phyloP scores from a whole-genome alignment of 768 basidiomycete genomes.

The Ephemerocybe angulata region DNA sequence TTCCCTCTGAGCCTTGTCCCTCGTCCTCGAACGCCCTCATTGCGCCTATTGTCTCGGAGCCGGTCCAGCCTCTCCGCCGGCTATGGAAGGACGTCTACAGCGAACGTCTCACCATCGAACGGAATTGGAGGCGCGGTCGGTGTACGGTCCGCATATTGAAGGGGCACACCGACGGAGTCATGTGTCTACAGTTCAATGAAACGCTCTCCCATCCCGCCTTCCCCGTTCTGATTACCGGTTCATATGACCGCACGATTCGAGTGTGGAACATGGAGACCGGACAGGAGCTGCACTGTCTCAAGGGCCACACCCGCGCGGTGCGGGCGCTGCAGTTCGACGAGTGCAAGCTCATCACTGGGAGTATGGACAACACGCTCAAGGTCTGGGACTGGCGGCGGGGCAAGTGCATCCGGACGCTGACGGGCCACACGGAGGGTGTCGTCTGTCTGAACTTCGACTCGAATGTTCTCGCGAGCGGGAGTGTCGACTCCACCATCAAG shows the following conservation, averaged over 20 bases:
- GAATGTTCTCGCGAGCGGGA: conserved; percentile 88
- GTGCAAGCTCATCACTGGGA: conserved; percentile 90
- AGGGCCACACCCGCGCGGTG: conserved; percentile 90
- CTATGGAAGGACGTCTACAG: conserved; percentile 99
- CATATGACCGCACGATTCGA: conserved; percentile 90
- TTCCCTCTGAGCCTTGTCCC: conserved; percentile 13
- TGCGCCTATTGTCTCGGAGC: conserved; percentile 29
- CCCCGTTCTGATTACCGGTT: conserved; percentile 95
- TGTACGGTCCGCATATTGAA: conserved; percentile 81
- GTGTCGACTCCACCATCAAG: conserved; percentile 91
- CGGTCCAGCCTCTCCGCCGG: conserved; percentile 53
- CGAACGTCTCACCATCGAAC: conserved; percentile 92
- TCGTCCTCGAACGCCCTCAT: conserved; percentile 15
- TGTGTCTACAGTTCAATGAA: conserved; percentile 95
- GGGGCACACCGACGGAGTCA: conserved; percentile 94
- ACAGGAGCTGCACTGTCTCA: conserved; percentile 73
- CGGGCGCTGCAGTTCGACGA: conserved; percentile 94
- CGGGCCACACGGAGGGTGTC: conserved; percentile 89
- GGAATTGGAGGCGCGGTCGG: conserved; percentile 95
- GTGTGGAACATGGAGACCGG: conserved; percentile 98
- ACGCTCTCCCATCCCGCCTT: conserved; percentile 77
- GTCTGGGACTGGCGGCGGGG: conserved; percentile 97
- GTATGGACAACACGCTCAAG: conserved; percentile 93
- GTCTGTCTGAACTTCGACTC: conserved; percentile 89
- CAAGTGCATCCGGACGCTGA: conserved; percentile 79